Conservation (phyloP, 257 asterid genomes). For the Solanum sitiens region DNA sequence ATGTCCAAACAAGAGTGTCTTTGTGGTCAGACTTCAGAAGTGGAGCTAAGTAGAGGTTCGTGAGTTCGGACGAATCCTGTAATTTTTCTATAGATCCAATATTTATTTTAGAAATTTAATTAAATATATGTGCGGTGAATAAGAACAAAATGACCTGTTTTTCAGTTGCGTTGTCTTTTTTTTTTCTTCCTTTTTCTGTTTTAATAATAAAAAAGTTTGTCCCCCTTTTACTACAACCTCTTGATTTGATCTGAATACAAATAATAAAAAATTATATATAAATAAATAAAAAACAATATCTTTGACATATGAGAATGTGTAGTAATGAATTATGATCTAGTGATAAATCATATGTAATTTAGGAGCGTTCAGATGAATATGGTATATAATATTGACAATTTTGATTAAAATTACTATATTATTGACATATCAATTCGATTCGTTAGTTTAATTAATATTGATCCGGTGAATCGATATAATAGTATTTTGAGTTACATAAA, state of each 20-base stretch:
- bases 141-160: not conserved
- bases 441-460: too few species aligned
- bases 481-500: too few species aligned
- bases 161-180: too few species aligned
- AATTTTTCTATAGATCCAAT: accelerated
- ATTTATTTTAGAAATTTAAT: too few species aligned
- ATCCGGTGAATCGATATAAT: too few species aligned
- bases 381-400: accelerated
- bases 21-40: not conserved
- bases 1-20: not conserved
- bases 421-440: too few species aligned
- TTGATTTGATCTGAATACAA: not conserved
- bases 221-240: not conserved
- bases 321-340: not conserved
- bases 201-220: too few species aligned
- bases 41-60: too few species aligned
- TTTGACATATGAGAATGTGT: not conserved
- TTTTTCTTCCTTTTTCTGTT: not conserved
- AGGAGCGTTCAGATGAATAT: too few species aligned
- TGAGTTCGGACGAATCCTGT: too few species aligned
- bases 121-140: not conserved
- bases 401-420: too few species aligned
- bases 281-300: not conserved
- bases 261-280: not conserved
- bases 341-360: not conserved